Base-by-base conservation (phyloP, 345 rosid species). In the Moringa oleifera region DNA sequence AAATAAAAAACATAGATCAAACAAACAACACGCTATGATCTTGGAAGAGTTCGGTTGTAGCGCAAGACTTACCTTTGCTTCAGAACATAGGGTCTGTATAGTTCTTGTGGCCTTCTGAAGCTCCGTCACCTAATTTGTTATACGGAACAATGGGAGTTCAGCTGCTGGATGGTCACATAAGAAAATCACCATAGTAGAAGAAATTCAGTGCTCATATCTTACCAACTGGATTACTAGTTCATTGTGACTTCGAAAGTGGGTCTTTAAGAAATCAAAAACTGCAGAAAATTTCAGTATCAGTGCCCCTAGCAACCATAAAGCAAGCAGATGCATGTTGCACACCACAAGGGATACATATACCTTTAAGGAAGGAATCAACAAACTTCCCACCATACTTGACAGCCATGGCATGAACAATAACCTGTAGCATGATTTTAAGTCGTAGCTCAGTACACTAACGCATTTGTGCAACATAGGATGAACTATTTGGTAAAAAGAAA, bases 81-180 rank as follows among this genome's bases (percentile, higher is more conserved):
- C 97, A 58, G 91, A 88, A 71, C 96, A 91, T 16, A 88, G 58
- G 57, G 95, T 84, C 80, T 91, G 97, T 70, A 88, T 78, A 25
- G 89, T 88, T 76, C 93, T 80, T 63, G 93, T 91, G 54, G 93
- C 97, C 76, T 84, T 91, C 61, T 91, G 96, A 66, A 91, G 89
- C 70, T 88, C 96, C 70, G 63, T 88, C 61, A 91, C 85, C 96
- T 91, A 33, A 68, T 58, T 55, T 41, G 62, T 25, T 7, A 55
- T 20, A 37, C 31, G 58, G 68, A 65, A 19, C 23, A 59, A 53
- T 8, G 45, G 50, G 54, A 57, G 51, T 55, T 28, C 36, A 22
- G 49, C 58, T 56, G 33, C 47, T 5, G 17, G 13, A 41, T 41
- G 47, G 6, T 41, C 17, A 41, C 47, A 9, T 41, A 41, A 41